Evolutionary conservation across 257 asterid species (phyloP).

Genomic region (Osmanthus fragrans): DNA sequence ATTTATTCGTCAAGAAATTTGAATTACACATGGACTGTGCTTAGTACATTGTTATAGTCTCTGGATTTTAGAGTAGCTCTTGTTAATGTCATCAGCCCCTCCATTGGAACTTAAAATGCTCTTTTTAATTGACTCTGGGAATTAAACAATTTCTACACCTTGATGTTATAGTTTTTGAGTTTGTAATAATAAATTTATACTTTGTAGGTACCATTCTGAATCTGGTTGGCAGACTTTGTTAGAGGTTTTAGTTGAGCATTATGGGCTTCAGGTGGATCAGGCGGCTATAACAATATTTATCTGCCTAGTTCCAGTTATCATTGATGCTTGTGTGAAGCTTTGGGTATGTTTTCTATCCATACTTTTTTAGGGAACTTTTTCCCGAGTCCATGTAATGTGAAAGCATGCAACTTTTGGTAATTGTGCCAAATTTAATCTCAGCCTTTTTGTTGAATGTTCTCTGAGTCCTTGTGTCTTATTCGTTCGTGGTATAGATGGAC

Average conservation of each 20-base stretch:
- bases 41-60: background rate
- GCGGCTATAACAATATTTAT: conserved; percentile 68
- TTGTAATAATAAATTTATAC: conserved; percentile 10
- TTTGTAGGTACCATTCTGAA: conserved; percentile 90
- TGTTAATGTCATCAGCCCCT: background rate
- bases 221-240: conserved; percentile 89
- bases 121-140: background rate
- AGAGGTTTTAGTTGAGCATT: conserved; percentile 78
- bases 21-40: background rate
- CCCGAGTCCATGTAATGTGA: background rate
- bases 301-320: conserved; percentile 71
- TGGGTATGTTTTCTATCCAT: conserved; percentile 65
- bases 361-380: background rate
- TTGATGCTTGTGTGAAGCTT: conserved; percentile 89
- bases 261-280: conserved; percentile 76
- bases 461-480: background rate
- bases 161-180: background rate
- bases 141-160: background rate
- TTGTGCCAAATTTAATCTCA: background rate
- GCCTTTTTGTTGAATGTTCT: background rate
- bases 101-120: background rate
- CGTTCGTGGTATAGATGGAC: background rate
- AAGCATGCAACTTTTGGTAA: conserved; percentile 13
- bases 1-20: background rate
- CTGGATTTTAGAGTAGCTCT: background rate